Conservation (phyloP, 2,329 filamentous ascomycete genomes). For the Botrytis pseudocinerea region DNA sequence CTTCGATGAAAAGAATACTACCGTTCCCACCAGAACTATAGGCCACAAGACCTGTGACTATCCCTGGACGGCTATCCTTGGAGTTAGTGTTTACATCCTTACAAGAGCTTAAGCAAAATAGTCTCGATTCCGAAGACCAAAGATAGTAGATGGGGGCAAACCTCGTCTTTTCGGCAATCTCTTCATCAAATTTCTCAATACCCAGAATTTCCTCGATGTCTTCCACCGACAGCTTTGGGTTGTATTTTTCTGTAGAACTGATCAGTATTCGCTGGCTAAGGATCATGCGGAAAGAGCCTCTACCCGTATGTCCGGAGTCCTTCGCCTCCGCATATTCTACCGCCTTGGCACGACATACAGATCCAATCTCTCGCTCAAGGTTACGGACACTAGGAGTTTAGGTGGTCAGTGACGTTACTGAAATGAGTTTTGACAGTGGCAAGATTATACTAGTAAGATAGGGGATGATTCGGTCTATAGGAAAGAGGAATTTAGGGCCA, state of each 20-base stretch:
- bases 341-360: constrained; percentile 91
- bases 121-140: constrained; percentile 25
- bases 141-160: constrained; percentile 26
- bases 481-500: not conserved
- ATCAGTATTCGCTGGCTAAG: constrained; percentile 19
- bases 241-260: constrained; percentile 59
- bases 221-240: constrained; percentile 68
- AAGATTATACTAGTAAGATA: not conserved
- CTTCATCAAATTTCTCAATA: constrained; percentile 91
- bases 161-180: constrained; percentile 81
- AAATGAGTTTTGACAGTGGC: not conserved
- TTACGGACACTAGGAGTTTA: constrained; percentile 73
- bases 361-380: constrained; percentile 91
- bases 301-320: constrained; percentile 59
- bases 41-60: constrained; percentile 94
- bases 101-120: constrained; percentile 23
- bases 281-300: constrained; percentile 7
- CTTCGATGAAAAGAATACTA: constrained; percentile 96
- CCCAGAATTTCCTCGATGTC: constrained; percentile 91
- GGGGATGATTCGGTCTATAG: not conserved
- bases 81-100: constrained; percentile 28
- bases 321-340: constrained; percentile 92
- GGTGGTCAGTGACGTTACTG: constrained; percentile 18
- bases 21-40: constrained; percentile 92
- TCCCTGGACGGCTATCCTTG: constrained; percentile 67